Conservation (phyloP, 768 basidiomycete genomes). For the Mycena vitilis region DNA sequence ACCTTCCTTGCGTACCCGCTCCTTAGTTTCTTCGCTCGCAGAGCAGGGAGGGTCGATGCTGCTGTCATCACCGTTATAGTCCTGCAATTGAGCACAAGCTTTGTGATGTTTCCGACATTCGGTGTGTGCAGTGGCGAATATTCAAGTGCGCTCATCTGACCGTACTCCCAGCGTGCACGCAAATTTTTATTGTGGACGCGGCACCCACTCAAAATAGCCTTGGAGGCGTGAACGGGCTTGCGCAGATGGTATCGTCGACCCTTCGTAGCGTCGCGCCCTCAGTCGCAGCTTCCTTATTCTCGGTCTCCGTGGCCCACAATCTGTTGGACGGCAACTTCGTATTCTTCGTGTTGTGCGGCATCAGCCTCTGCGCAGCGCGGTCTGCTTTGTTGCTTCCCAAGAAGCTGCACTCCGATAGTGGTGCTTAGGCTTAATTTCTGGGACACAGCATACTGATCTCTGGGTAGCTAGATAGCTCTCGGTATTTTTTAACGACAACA, state of each 20-base stretch:
- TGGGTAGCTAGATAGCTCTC: too few species aligned
- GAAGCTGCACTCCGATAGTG: conserved; percentile 18
- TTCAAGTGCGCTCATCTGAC: not conserved
- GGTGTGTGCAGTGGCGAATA: conserved; percentile 7
- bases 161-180: conserved; percentile 33
- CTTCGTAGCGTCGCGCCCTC: conserved; percentile 40
- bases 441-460: too few species aligned
- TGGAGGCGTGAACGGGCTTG: conserved; percentile 44
- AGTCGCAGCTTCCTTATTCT: conserved; percentile 40
- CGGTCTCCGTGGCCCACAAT: conserved; percentile 40
- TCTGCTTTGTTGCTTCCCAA: conserved; percentile 18
- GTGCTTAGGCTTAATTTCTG: not conserved
- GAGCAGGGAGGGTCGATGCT: conserved; percentile 32
- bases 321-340: conserved; percentile 40
- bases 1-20: conserved; percentile 35
- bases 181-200: conserved; percentile 39
- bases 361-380: conserved; percentile 19
- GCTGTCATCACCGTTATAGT: conserved; percentile 34
- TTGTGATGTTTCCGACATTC: conserved; percentile 35
- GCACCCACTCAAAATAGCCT: conserved; percentile 37
- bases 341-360: conserved; percentile 30
- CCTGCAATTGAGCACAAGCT: conserved; percentile 31
- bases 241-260: conserved; percentile 40
- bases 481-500: too few species aligned
- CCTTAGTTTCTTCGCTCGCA: conserved; percentile 32